A percentile compares a stretch with the other conserved stretches of the same genome.
phyloP scores from a whole-genome alignment of 768 basidiomycete species.

The Russula compacta region DNA sequence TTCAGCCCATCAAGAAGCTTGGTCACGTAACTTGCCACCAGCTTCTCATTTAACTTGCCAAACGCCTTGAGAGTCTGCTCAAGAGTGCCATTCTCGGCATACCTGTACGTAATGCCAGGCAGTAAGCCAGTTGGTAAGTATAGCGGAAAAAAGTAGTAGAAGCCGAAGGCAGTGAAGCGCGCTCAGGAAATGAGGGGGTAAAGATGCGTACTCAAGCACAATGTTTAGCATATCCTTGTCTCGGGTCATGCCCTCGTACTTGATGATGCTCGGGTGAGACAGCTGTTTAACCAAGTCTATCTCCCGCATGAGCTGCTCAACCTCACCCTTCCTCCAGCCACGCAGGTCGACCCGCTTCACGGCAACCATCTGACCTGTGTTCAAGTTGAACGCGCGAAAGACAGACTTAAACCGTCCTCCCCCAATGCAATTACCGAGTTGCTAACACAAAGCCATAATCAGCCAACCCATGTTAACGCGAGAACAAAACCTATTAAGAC shows the following conservation, averaged over 20 bases:
- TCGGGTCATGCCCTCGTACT: slow-evolving; percentile 92
- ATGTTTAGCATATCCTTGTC: slow-evolving; percentile 87
- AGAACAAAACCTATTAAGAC: too few relatives aligned
- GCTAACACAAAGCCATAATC: slow-evolving; percentile 37
- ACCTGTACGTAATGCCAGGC: slow-evolving; percentile 37
- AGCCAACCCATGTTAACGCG: too few relatives aligned
- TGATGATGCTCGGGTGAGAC: slow-evolving; percentile 92
- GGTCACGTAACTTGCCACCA: slow-evolving; percentile 88
- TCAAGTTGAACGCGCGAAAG: slow-evolving; percentile 87
- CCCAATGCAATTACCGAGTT: slow-evolving; percentile 96
- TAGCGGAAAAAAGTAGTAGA: too few relatives aligned
- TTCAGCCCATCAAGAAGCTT: slow-evolving; percentile 95
- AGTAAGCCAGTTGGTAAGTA: too few relatives aligned
- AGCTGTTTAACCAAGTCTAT: slow-evolving; percentile 87
- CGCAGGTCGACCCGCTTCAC: slow-evolving; percentile 91
- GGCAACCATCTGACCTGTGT: slow-evolving; percentile 95
- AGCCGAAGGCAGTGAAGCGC: too few relatives aligned
- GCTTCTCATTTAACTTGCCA: slow-evolving; percentile 84
- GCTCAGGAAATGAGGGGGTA: too few relatives aligned
- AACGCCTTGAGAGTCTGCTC: slow-evolving; percentile 90
- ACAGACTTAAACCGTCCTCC: slow-evolving; percentile 96
- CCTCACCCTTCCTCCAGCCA: slow-evolving; percentile 84
- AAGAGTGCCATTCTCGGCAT: slow-evolving; percentile 92
- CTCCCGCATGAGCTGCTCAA: slow-evolving; percentile 89
- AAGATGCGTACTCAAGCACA: slow-evolving; percentile 73